Base-by-base conservation (phyloP, 2,329 filamentous ascomycete genomes). In the Emericellopsis atlantica region DNA sequence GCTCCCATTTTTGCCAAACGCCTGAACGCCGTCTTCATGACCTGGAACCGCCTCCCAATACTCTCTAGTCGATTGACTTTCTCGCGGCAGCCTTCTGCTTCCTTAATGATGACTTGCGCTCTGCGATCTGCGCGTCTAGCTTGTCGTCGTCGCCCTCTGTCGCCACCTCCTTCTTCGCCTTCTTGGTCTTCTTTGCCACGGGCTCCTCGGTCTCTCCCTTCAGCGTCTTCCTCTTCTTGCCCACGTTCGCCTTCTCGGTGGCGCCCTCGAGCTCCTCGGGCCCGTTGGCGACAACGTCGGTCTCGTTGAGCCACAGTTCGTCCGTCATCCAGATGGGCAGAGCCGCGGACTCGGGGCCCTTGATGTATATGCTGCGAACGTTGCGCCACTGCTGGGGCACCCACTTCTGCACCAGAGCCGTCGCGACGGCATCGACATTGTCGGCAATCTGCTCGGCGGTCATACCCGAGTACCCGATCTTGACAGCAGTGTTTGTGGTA, bases 261-360 rank as follows among this genome's bases (percentile, higher is more conserved):
- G 67, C 54, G 9, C 65, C 64, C 50, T 66, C 54, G 50, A 69
- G 70, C 44, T 70, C 64, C 32, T 71, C 67, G 6, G 26, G 26
- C 26, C 26, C 26, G 47, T 71, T 65, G 31, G 92, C 66, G 6
- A 95, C 77, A 54, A 82, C 76, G 46, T 86, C 80, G 45, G 78
- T 72, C 45, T 81, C 76, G 48, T 92, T 84, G 14, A 81, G 62
- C 88, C 92, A 98, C 48, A 98, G 70, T 70, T 95, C 88, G 50
- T 88, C 82, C 5, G 90, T 84, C 56, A 95, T 67, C 85, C 88
- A 98, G 56, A 98, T 80, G n/a, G 92, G 92, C 54, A 98, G 71
- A 8, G 90, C 84, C 45, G 81, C 82, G 5, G 90, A 95, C 55
- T 85, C 79, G 23, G 86, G 82, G 4, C 87, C 86, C 72, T 96